Percentiles rank a stretch among this genome's conserved stretches.
Evolutionary conservation across 148 eudicot genomes (phyloP).

Genomic region (Camellia japonica): DNA sequence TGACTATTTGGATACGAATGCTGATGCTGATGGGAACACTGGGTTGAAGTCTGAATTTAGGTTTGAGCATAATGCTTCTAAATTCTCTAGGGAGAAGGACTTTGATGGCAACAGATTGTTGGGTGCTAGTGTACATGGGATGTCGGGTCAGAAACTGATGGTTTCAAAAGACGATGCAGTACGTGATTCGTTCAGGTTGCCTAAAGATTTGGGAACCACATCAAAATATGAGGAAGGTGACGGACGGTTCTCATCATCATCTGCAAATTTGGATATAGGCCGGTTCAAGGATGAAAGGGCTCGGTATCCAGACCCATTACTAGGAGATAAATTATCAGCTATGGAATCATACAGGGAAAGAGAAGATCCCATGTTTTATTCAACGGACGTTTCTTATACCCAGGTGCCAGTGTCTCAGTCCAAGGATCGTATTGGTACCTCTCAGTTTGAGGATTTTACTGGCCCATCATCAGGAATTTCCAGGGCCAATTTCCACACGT

Average conservation of each 20-base stretch:
- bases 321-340: constrained; percentile 20
- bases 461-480: constrained; percentile 31
- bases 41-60: constrained; percentile 12
- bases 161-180: constrained; percentile 20
- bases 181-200: constrained; percentile 13
- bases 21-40: constrained; percentile 18
- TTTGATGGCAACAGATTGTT: constrained; percentile 23
- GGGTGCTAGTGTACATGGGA: constrained; percentile 17
- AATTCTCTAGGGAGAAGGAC: constrained; percentile 19
- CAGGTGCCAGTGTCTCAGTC: constrained; percentile 20
- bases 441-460: constrained; percentile 25
- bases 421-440: constrained; percentile 28
- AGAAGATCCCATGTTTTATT: constrained; percentile 22
- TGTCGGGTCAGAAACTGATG: constrained; percentile 14
- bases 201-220: constrained; percentile 18
- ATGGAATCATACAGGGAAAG: constrained; percentile 25
- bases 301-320: constrained; percentile 18
- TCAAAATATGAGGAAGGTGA: constrained; percentile 25
- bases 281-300: constrained; percentile 31
- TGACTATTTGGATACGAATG: constrained; percentile 24
- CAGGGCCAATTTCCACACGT: constrained; percentile 20
- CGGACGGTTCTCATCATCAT: constrained; percentile 24
- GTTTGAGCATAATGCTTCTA: constrained; percentile 14
- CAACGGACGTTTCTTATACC: constrained; percentile 23
- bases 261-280: constrained; percentile 14